Base-by-base conservation (phyloP, 495 filamentous ascomycete species). In the Durotheca rogersii region DNA sequence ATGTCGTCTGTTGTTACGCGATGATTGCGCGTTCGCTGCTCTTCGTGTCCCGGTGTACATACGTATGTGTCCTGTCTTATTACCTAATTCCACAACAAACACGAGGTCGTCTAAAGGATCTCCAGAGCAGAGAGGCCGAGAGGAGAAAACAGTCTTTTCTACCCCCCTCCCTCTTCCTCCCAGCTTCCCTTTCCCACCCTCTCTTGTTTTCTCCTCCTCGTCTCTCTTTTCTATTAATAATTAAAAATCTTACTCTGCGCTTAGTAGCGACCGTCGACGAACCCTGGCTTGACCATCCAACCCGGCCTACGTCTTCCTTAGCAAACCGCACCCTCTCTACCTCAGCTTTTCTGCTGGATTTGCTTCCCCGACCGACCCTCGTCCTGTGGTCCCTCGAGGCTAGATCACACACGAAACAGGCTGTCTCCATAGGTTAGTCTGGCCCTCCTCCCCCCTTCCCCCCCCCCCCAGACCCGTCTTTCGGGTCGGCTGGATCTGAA, bases 71-170 rank as follows among this genome's bases (percentile, higher is more conserved):
- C 42, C 54, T 58, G 54, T 48, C 54, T 53, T 48, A 53, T 48
- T 58, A 58, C 48, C 39, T 58, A 58, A 58, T 43, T 39, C 48
- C 39, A 42, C n/a, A 48, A 52, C 47, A 58, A 58, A 58, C 43
- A 52, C 54, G 47, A 48, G 19, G 12, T 27, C 21, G 34, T 19
- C 42, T 25, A 56, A 56, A 51, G 41, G 34, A 49, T 21, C 35
- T 27, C 31, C 23, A 41, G 39, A 27, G 9, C 4, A 27, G 9
- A 27, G 9, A 27, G 4, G 9, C 4, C 4, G 9, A 57, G 38
- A 30, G 47, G 7, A 49, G 38, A 29, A 49, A 35, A 6, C n/a
- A 15, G 17, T 11, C 10, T 17, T 17, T 38, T 39, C 4, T 30
- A 15, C 19, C 12, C 17, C 38, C 15, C 12, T 19, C 9, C 21